Evolutionary conservation across 208 protist species (phyloP), one percentile per base, ranked within the genome.

Genomic region (Crithidia sp.): DNA sequence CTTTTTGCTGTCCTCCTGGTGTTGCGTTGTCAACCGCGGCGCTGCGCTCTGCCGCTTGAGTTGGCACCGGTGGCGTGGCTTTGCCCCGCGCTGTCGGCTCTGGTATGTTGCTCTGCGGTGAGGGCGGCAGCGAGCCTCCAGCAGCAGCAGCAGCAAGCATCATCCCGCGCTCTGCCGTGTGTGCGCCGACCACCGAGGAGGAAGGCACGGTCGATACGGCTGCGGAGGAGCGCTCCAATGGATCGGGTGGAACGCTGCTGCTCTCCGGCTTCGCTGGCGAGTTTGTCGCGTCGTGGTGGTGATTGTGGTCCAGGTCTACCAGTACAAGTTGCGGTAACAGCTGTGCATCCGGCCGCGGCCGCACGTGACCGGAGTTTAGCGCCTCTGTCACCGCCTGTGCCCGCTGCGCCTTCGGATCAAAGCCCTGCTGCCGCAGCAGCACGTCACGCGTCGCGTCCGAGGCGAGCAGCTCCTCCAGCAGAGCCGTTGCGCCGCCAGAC

Each of bases 251-350:
- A 14, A 13, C 40, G 55, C 55, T 59, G 55, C 16, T 41, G 55
- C 28, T 19, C 19, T 14, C 14, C 28, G 6, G 55, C 19, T 41
- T 14, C 19, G 28, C 55, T 41, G 55, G 19, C 19, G 55, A 12
- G 19, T 36, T 14, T 12, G 8, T 3, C 14, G 14, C 17, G 12
- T 40, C 78, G 62, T 76, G 68, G 57, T 84, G 47, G 17, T 76
- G 53, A 52, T 82, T 74, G 43, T 83, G 50, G 64, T 79, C 65
- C 2, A 82, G 17, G 14, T 82, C 77, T 2, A 82, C 73, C 1
- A 77, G 67, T 10, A 71, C 65, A 13, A 82, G 66, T 28, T 82
- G 68, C 13, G 77, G 77, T 14, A 82, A 71, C 9, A 82, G 67
- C 56, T 77, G 64, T 43, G 72, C 53, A 49, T 36, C 40, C 3